Percentiles rank a stretch among this genome's conserved stretches.
Evolutionary conservation across 2,329 filamentous ascomycete species (phyloP).

Genomic region (Penicillium psychrosexuale): DNA sequence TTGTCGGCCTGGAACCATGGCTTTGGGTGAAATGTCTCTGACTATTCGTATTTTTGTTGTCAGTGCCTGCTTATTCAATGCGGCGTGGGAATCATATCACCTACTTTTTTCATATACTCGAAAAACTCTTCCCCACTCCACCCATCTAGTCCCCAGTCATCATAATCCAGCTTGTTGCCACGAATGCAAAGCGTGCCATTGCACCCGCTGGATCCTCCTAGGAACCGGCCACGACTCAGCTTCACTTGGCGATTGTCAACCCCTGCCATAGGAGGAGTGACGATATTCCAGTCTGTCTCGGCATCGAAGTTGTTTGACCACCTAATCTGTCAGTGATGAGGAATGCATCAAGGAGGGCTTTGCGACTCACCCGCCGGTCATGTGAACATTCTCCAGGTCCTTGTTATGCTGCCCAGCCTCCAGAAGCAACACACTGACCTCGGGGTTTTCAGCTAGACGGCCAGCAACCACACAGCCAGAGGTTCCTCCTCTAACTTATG

Average conservation of each 20-base stretch:
- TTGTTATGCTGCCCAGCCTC: conserved; percentile 49
- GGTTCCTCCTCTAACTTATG: conserved; percentile 43
- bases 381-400: conserved; percentile 47
- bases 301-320: conserved; percentile 45
- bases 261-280: conserved; percentile 40
- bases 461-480: conserved; percentile 50
- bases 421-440: conserved; percentile 44
- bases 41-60: conserved; percentile 24
- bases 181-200: conserved; percentile 47
- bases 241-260: conserved; percentile 43
- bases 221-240: conserved; percentile 44
- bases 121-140: conserved; percentile 60
- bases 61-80: neutral
- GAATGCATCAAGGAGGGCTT: neutral
- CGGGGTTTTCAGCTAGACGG: conserved; percentile 46
- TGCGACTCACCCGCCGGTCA: conserved; percentile 40
- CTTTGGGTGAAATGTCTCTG: conserved; percentile 58
- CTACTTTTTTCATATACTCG: conserved; percentile 54
- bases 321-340: conserved; percentile 17
- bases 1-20: conserved; percentile 54
- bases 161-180: conserved; percentile 46
- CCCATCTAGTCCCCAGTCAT: conserved; percentile 55
- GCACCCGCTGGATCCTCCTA: conserved; percentile 44
- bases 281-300: conserved; percentile 47
- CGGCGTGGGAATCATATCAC: neutral